Base-by-base conservation (phyloP, 257 asterid genomes). In the Solanum clarkiae region DNA sequence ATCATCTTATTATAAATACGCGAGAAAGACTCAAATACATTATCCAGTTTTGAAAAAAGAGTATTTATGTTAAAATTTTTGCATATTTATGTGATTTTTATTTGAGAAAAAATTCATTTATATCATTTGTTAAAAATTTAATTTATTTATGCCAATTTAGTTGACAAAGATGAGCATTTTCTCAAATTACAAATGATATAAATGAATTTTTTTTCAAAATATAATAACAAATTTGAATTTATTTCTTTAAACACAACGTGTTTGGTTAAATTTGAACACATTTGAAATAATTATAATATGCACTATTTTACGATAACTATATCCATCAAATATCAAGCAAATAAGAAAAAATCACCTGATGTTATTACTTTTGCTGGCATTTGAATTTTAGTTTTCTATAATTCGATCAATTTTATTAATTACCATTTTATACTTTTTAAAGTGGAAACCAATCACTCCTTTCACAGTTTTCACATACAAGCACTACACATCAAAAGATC, bases 241-340 rank as follows among this genome's bases (percentile, higher is more conserved):
- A 4, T 36, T 5, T 15, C 8, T 6, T 32, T 7, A 2, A 60
- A 62, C 10, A 22, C 2, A 0, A 1, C 6, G 0, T 0, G 0
- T 24, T 12, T 0, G 18, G 14, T 24, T 12, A 0, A 26, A 1
- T 32, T 15, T 16, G 3, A 1, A 1, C 4, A 0, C 0, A 36
- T 68, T 3, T 68, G 0, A 68, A 68, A 16, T 68, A 68, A 32
- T 68, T 66, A 65, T 6, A 16, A 20, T 26, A 6, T 24, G 13
- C 14, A 10, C 13, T 65, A 13, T 65, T 65, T 65, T 26, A 32
- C 8, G 0, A 26, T 66, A 4, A 15, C 1, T 14, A 26, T 68
- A 32, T 3, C 1, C 3, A 68, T 11, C 11, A 29, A 29, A 63
- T 29, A 15, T 65, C 7, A 26, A 66, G 11, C 4, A 15, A 66